Base-by-base conservation (phyloP, 2,329 filamentous ascomycete genomes). In the Mollisia scopiformis region DNA sequence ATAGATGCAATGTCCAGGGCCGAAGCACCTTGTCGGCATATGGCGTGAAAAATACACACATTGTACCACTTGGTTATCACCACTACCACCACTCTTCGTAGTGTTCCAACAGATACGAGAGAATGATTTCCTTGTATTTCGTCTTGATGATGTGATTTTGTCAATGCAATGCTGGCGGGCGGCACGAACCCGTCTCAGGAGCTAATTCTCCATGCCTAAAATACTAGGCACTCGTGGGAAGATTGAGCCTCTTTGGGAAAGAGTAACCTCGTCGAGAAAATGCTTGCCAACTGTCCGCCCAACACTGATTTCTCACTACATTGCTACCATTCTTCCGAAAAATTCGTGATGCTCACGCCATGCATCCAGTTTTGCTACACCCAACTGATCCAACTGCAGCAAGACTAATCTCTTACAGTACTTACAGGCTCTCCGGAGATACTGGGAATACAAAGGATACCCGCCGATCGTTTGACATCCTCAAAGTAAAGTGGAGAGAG, bases 341-440 rank as follows among this genome's bases (percentile, higher is more conserved):
- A 51, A 35, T 16, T n/a, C 10, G n/a, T 51, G 49, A 27, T 35
- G n/a, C 49, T 51, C 49, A 51, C 49, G 49, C 49, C 49, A 51
- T 51, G 33, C 27, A 27, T 21, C 28, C 19, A 31, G 3, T 28
- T 27, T 55, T 55, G 52, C 52, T 55, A 49, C 50, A 52, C 55
- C 53, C 50, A 57, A 61, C 37, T 35, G 25, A 49, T 57, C 52
- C 30, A 37, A 41, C 53, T 46, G 46, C 53, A 61, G 53, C 46
- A 41, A 2, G n/a, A 57, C 58, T 57, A 61, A 61, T 21, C 53
- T 21, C 47, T 51, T 43, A n/a, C n/a, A n/a, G n/a, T n/a, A n/a
- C 37, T 35, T 14, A 51, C 49, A 61, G 23, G 43, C 43, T 47
- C 13, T 16, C 25, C 43, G 23, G 43, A 28, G 43, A 47, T 47